These are phyloP conservation scores for Deuterostichococcus epilithicus DNA, from an alignment of 139 green algal genomes.

Conservation along the genomic window DNA sequence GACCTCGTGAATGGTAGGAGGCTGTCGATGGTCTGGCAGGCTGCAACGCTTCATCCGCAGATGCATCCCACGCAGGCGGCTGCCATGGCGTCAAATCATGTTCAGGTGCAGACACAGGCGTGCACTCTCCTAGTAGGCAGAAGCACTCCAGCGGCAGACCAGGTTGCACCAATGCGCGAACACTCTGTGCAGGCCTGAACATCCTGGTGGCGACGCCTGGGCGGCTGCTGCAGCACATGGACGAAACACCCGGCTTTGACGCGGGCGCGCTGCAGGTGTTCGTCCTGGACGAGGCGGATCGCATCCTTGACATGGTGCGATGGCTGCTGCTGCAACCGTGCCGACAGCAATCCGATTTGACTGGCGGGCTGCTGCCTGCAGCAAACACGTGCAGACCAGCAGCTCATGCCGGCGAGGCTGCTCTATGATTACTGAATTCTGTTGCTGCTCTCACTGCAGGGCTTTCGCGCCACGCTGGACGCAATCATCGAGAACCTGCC, in stretches of 20 bases:
- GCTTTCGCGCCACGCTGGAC: constrained; percentile 86
- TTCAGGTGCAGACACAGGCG: background rate
- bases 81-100: background rate
- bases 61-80: too few relatives aligned
- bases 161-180: background rate
- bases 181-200: constrained; percentile 64
- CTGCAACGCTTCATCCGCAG: background rate
- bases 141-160: background rate
- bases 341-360: background rate
- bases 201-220: constrained; percentile 91
- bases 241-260: constrained; percentile 96
- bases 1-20: constrained; percentile 40
- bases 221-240: constrained; percentile 98
- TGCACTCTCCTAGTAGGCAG: background rate
- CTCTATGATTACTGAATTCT: background rate
- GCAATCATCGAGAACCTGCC: constrained; percentile 95
- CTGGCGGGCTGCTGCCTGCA: too few relatives aligned
- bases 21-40: background rate
- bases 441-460: constrained; percentile 22
- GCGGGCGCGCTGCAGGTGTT: constrained; percentile 72
- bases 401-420: too few relatives aligned
- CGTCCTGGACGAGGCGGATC: constrained; percentile 97
- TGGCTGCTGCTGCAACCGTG: background rate
- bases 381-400: too few relatives aligned
- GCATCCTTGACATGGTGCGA: constrained; percentile 88